Conservation (phyloP, 1,284 basidiomycete species). For the Melampsora americana region DNA sequence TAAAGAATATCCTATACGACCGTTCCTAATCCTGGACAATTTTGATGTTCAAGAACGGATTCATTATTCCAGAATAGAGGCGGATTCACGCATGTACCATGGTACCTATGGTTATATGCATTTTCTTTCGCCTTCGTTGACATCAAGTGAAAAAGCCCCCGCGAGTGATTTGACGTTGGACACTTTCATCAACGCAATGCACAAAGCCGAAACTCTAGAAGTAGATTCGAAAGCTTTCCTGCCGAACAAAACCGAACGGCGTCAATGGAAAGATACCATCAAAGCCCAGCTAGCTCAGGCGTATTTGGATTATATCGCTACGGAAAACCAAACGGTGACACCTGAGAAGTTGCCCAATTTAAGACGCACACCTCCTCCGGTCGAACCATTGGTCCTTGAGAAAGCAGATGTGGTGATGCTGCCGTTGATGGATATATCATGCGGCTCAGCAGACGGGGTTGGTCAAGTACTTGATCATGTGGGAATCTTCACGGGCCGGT, state of each 20-base stretch:
- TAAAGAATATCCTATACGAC: not conserved
- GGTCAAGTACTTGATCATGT: too few species aligned
- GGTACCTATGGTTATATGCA: slow-evolving; percentile 17
- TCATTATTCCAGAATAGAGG: not conserved
- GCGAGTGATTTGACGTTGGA: not conserved
- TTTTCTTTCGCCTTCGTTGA: not conserved
- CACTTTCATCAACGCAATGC: not conserved
- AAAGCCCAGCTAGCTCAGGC: slow-evolving; percentile 8
- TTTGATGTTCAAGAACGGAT: slow-evolving; percentile 18
- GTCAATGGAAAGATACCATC: not conserved
- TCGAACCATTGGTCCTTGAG: too few species aligned
- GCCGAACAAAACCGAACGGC: not conserved
- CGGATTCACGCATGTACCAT: not conserved
- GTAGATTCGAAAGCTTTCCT: not conserved
- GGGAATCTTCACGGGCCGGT: too few species aligned
- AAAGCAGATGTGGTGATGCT: slow-evolving; percentile 14
- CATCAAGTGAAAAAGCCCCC: not conserved
- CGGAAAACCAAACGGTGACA: too few species aligned
- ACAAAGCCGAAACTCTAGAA: not conserved
- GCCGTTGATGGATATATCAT: slow-evolving; percentile 12
- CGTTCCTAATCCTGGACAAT: slow-evolving; percentile 19
- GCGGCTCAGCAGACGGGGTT: slow-evolving; percentile 11
- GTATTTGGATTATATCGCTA: not conserved
- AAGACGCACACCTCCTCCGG: too few species aligned
- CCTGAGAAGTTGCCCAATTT: too few species aligned